Base-by-base conservation (phyloP, 768 basidiomycete species). In the Saitozyma sp. region DNA sequence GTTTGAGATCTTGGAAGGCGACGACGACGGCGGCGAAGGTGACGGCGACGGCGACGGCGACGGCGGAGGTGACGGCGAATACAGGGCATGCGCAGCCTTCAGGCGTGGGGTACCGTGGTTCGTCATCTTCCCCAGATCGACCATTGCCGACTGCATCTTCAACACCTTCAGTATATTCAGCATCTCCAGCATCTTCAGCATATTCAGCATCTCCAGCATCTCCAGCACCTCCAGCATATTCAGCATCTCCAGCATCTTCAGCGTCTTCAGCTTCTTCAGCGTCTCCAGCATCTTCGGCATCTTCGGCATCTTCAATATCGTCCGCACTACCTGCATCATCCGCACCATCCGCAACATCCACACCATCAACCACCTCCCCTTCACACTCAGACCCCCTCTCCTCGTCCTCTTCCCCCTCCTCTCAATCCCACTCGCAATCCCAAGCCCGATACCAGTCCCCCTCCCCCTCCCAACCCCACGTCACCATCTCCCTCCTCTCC, bases 401-500 rank as follows among this genome's bases (percentile, higher is more conserved):
- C 11, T 9, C 40, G 38, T 37, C 17, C 19, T 29, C n/a, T 11
- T 11, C n/a, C 37, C 56, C 60, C 19, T 17, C 42, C 56, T 56
- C 60, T 14, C 42, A 54, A 56, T 19, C 59, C 17, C 13, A 53
- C 16, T 19, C 17, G 5, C 20, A 17, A 7, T 54, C 59, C 41
- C 53, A 40, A 42, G n/a, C 50, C 19, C 14, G 14, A 43, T 48
- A 9, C 56, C 8, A 66, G 20, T n/a, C n/a, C n/a, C n/a, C n/a
- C n/a, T n/a, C n/a, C n/a, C n/a, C n/a, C n/a, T n/a, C n/a, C n/a
- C 54, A 76, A 5, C 78, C 83, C 0, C 86, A 88, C 48, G 40
- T 55, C 13, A 85, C 90, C 55, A 82, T 96, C 62, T 92, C 92
- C 79, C 81, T 95, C 52, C 85, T 96, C 52, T 87, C 89, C 0